A percentile compares a stretch with the other conserved stretches of the same genome.
These are phyloP conservation scores for Mrakia blollopis DNA, from an alignment of 768 basidiomycete genomes.

Conservation along the genomic window DNA sequence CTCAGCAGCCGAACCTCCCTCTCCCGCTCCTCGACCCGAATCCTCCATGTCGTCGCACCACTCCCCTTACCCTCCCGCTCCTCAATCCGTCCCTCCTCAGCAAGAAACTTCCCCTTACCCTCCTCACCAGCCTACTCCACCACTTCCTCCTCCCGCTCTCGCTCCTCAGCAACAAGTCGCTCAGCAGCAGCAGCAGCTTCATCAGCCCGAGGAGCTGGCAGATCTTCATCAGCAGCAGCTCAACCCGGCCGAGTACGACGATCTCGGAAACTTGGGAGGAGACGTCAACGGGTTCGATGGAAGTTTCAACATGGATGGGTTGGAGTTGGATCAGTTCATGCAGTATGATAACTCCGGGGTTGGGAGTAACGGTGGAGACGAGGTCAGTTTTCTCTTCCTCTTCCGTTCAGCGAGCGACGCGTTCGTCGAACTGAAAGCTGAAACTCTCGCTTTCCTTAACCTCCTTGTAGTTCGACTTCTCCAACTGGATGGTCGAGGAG, in stretches of 20 bases:
- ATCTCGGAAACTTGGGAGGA: background rate
- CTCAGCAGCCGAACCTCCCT: background rate
- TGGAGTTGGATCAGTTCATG: background rate
- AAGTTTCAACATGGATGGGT: background rate
- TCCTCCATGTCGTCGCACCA: constrained; percentile 3
- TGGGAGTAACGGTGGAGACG: background rate
- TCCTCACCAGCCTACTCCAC: background rate
- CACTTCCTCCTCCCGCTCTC: background rate
- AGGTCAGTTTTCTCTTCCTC: background rate
- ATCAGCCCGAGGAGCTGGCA: background rate
- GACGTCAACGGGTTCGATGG: background rate
- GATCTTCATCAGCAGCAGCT: background rate
- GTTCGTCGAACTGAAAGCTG: background rate
- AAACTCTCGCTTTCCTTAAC: background rate
- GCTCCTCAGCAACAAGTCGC: background rate
- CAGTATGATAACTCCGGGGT: background rate
- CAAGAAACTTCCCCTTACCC: background rate
- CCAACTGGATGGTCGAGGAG: constrained; percentile 10
- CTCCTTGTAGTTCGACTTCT: constrained; percentile 7
- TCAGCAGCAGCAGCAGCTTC: constrained; percentile 6
- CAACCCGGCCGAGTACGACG: background rate
- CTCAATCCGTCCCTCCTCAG: background rate
- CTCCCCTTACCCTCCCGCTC: background rate
- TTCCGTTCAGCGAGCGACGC: background rate
- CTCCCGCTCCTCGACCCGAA: background rate